Conservation (phyloP, 2,329 filamentous ascomycete species). For the Colletotrichum sp. region DNA sequence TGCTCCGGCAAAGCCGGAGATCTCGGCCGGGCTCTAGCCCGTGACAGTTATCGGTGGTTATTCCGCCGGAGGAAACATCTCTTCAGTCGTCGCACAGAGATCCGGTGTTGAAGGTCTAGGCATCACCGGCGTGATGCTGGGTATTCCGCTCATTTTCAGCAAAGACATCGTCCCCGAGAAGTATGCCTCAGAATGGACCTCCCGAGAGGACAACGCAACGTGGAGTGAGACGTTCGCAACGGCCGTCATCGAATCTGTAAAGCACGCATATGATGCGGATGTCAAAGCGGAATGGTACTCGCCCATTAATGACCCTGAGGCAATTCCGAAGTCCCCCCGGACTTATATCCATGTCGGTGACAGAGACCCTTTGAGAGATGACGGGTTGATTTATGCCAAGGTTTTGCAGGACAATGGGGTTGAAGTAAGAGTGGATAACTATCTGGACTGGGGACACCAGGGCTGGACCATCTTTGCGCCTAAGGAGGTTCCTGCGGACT, state of each 20-base stretch:
- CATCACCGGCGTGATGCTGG: constrained; percentile 3
- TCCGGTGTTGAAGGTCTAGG: constrained; percentile 37
- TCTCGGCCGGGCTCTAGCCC: no score
- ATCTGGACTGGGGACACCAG: constrained; percentile 8
- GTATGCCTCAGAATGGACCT: constrained; percentile 42
- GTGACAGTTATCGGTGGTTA: constrained; percentile 56
- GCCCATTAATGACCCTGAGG: constrained; percentile 33
- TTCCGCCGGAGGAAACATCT: constrained; percentile 56
- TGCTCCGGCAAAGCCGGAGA: no score
- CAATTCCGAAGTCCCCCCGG: constrained; percentile 40
- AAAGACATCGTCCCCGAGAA: constrained; percentile 28
- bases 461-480: not conserved
- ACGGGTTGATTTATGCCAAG: constrained; percentile 55
- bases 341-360: constrained; percentile 56
- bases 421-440: constrained; percentile 42
- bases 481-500: not conserved
- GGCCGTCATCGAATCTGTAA: constrained; percentile 27
- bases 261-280: constrained; percentile 32
- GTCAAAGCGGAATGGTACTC: constrained; percentile 29
- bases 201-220: constrained; percentile 42
- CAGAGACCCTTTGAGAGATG: constrained; percentile 55
- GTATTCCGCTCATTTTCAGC: constrained; percentile 2
- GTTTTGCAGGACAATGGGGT: constrained; percentile 47
- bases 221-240: constrained; percentile 36
- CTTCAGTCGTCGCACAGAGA: constrained; percentile 47